Percentiles rank a stretch among this genome's conserved stretches.
Evolutionary conservation across 225 moss, liverwort and hornwort species (phyloP).

Genomic region (Straminergon stramineum): DNA sequence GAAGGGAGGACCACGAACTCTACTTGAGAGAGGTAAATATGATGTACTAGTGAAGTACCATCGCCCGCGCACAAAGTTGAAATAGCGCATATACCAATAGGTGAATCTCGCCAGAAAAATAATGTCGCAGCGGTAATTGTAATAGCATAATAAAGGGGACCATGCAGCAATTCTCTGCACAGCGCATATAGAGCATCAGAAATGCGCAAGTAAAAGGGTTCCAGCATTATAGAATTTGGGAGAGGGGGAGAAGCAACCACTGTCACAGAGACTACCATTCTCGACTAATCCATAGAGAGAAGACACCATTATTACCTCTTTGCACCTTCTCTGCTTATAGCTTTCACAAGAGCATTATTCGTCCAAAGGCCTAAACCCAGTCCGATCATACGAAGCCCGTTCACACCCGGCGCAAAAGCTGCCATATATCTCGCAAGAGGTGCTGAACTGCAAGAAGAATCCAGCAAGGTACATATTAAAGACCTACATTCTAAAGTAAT

Average conservation of each 20-base stretch:
- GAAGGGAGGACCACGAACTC: not conserved
- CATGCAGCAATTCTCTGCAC: conserved; percentile 67
- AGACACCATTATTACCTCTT: conserved; percentile 42
- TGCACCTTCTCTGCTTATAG: conserved; percentile 74
- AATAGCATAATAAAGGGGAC: conserved; percentile 72
- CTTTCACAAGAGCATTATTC: conserved; percentile 69
- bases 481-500: not conserved
- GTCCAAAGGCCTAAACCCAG: conserved; percentile 67
- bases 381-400: conserved; percentile 62
- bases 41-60: conserved; percentile 26
- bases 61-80: conserved; percentile 84
- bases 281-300: not conserved
- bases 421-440: conserved; percentile 64
- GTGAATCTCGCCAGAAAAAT: conserved; percentile 76
- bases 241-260: not conserved
- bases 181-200: not conserved
- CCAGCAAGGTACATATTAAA: not conserved
- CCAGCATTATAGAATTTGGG: not conserved
- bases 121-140: conserved; percentile 62
- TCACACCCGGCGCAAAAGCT: conserved; percentile 69
- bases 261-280: not conserved
- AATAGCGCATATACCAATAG: conserved; percentile 67
- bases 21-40: not conserved
- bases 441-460: conserved; percentile 34
- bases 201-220: not conserved